A percentile compares a stretch with the other conserved stretches of the same genome.
phyloP scores from a whole-genome alignment of 331 rosid species.

The Telfairia occidentalis region DNA sequence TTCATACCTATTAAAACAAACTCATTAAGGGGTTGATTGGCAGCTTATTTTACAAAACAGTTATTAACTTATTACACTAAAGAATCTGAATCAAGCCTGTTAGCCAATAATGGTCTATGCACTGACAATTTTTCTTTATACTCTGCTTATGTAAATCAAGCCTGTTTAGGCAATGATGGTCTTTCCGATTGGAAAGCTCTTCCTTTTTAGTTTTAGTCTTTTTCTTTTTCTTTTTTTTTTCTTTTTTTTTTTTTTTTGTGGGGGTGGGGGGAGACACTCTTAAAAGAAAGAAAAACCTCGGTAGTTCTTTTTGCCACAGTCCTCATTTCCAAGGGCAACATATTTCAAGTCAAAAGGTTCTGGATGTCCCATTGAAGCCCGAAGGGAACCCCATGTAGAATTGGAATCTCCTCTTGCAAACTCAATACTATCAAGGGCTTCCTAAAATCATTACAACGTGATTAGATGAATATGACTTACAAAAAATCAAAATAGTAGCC shows the following conservation, averaged over 20 bases:
- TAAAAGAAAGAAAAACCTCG: slow-evolving; percentile 25
- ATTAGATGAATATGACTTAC: background rate
- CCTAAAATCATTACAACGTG: slow-evolving; percentile 31
- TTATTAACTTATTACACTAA: background rate
- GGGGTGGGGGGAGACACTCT: no score
- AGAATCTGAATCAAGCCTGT: background rate
- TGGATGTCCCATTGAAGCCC: slow-evolving; percentile 76
- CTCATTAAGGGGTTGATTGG: background rate
- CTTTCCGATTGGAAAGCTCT: no score
- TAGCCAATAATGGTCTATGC: background rate
- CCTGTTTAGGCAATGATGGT: no score
- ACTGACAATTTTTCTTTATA: background rate
- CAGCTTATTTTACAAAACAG: background rate
- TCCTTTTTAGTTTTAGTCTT: no score
- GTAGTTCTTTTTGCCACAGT: slow-evolving; percentile 44
- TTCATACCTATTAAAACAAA: background rate
- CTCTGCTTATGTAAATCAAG: background rate
- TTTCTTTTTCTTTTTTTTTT: no score
- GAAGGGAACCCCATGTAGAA: slow-evolving; percentile 78
- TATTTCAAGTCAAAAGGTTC: slow-evolving; percentile 70
- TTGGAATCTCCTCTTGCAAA: slow-evolving; percentile 44
- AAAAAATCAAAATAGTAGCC: background rate
- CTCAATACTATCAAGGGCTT: slow-evolving; percentile 62
- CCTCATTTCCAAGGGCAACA: slow-evolving; percentile 85
- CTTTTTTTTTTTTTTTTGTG: no score